Conservation (phyloP, 768 basidiomycete genomes). For the Pisolithus marmoratus region DNA sequence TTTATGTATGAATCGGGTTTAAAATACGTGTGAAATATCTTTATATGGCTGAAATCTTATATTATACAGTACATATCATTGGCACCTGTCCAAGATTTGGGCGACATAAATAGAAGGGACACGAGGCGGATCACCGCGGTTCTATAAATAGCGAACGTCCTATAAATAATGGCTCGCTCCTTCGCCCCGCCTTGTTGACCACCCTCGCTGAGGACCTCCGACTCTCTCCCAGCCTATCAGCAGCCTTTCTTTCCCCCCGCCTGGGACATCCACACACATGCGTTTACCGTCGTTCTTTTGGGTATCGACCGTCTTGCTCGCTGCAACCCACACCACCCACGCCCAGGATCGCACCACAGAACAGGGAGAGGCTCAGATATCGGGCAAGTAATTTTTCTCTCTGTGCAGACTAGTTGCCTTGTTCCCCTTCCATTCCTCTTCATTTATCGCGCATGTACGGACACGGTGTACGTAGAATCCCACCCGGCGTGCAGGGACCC, state of each 20-base stretch:
- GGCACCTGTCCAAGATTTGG: no score
- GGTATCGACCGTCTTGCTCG: constrained; percentile 2
- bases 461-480: no score
- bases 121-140: neutral
- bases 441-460: neutral
- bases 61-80: no score
- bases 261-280: constrained; percentile 8
- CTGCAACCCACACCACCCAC: neutral
- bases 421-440: neutral
- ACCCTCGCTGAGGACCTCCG: neutral
- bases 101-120: no score
- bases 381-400: constrained; percentile 20
- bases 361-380: constrained; percentile 32
- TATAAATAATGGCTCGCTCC: neutral
- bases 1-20: no score
- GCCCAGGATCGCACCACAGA: constrained; percentile 31
- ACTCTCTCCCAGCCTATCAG: neutral
- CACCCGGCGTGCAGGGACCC: no score
- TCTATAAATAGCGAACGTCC: neutral
- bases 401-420: neutral
- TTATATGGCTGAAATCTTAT: no score
- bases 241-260: neutral
- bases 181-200: neutral
- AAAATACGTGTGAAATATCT: no score
- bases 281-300: constrained; percentile 16